phyloP scores from a whole-genome alignment of 2,329 filamentous ascomycete genomes.

The Xylariaceae sp. region DNA sequence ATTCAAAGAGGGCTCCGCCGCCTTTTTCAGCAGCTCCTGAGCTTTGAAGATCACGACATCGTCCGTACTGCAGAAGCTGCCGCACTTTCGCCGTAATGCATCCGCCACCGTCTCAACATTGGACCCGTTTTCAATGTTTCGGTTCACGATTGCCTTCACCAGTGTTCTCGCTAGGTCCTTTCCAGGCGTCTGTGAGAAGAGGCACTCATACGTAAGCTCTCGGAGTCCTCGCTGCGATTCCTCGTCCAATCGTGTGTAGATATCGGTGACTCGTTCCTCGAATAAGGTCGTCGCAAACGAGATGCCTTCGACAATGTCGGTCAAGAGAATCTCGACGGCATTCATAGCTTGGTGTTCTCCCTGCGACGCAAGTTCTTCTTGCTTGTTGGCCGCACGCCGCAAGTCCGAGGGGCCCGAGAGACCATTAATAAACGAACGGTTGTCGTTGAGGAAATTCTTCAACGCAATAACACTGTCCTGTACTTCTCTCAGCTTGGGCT shows the following conservation, averaged over 20 bases:
- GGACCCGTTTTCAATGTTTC: constrained; percentile 92
- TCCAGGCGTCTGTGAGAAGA: constrained; percentile 75
- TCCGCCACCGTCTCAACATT: constrained; percentile 98
- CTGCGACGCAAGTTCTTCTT: constrained; percentile 87
- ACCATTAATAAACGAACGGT: constrained; percentile 87
- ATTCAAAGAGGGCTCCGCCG: constrained; percentile 70
- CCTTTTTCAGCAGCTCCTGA: constrained; percentile 87
- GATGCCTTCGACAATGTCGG: constrained; percentile 90
- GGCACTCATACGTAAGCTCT: constrained; percentile 76
- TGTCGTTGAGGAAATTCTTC: constrained; percentile 76
- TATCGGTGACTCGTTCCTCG: constrained; percentile 86
- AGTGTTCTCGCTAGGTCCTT: constrained; percentile 89
- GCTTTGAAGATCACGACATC: constrained; percentile 98
- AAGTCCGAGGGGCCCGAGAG: constrained; percentile 85
- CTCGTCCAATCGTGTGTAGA: constrained; percentile 70
- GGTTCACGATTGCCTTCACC: constrained; percentile 96
- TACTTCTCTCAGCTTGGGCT: constrained; percentile 65
- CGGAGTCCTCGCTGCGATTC: constrained; percentile 62
- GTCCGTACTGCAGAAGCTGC: constrained; percentile 94
- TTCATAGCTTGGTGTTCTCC: constrained; percentile 91
- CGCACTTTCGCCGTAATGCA: constrained; percentile 83
- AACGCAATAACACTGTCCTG: constrained; percentile 78
- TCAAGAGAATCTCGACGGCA: constrained; percentile 77
- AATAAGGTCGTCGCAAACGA: constrained; percentile 94
- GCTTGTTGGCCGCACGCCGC: constrained; percentile 69